Base-by-base conservation (phyloP, 371 early-diverging fungal genomes). In the Mortierella sp. region DNA sequence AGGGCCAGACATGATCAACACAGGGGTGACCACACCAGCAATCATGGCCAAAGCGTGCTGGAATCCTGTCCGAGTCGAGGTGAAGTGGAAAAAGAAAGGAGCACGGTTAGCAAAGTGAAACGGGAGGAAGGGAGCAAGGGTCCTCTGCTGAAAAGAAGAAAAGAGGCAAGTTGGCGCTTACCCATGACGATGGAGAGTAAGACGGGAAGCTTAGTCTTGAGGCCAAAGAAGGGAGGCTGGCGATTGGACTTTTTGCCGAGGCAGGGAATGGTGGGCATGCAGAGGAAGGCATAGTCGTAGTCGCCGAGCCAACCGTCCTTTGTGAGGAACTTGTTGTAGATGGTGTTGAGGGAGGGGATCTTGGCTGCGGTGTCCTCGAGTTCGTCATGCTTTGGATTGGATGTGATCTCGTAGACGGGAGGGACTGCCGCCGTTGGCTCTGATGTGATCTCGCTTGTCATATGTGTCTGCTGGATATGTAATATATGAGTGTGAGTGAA, bases 281-380 rank as follows among this genome's bases (percentile, higher is more conserved):
- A 93, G 85, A 93, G 89, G 29, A 81, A 78, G 27, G 82, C 87
- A 87, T 91, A 93, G 81, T 91, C 91, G 58, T 90, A 91, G 55
- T 91, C 90, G 14, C 93, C 93, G 79, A 91, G 87, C 93, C 93
- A 93, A 27, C 93, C 92, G 71, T 91, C 92, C 70, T 83, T 87
- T 4, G 92, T 92, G n/a, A 83, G 87, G 11, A 91, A 89, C 65
- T 88, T 89, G 6, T 86, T 79, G 71, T 87, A 88, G 65, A 92
- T 77, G 41, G 54, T 35, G 14, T 55, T 73, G 18, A 81, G 72
- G 27, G 81, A 32, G 11, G 85, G 85, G 49, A 84, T 44, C 18
- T 72, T 65, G 24, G 79, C 85, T 27, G 79, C 71, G 4, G 85
- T 84, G 79, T 84, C 68, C 46, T 76, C 71, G 35, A 84, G 81